Evolutionary conservation across 176 grass and related monocot species (phyloP), one percentile per base, ranked within the genome.

Genomic region (Cenchrus purpureus): DNA sequence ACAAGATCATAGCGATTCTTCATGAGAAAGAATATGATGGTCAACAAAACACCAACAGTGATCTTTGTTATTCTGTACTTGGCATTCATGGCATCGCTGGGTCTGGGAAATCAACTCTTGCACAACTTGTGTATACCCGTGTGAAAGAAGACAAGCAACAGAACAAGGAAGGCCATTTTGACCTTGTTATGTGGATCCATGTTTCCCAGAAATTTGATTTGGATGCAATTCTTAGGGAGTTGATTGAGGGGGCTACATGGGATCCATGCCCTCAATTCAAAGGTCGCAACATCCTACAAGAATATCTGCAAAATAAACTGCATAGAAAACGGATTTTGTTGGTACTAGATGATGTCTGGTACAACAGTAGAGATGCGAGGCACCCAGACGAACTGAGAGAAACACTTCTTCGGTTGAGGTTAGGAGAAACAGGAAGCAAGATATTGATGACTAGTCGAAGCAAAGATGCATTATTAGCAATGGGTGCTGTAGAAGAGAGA

Each of bases 391-490:
- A 64, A 71, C 8, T 86, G 5, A n/a, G 79, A 16, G 31, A 84
- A 1, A 6, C 84, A 61, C 20, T 75, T 74, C 22, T 44, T 34
- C 84, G 74, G 10, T 37, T 91, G n/a, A 57, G 3, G 6, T 52
- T 7, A 10, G 84, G 84, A 7, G 11, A 61, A 7, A 69, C 2
- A 45, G 84, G 75, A 12, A 87, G 89, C n/a, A 87, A 53, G 62
- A 63, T 90, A 12, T 70, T 90, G 10, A 58, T 83, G 12, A 91
- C 89, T 15, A 80, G 68, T 79, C 79, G 75, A 28, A 76, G 29
- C 4, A 14, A 49, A 65, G 51, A 56, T 53, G 68, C 32, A 75
- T 74, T 69, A 13, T 59, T 8, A 7, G 37, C 15, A 58, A n/a
- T 87, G 14, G 8, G 65, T 19, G 32, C 31, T 60, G 34, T 34